Evolutionary conservation across 805 yeast genomes (phyloP).

Genomic region (Komagataella pastoris): DNA sequence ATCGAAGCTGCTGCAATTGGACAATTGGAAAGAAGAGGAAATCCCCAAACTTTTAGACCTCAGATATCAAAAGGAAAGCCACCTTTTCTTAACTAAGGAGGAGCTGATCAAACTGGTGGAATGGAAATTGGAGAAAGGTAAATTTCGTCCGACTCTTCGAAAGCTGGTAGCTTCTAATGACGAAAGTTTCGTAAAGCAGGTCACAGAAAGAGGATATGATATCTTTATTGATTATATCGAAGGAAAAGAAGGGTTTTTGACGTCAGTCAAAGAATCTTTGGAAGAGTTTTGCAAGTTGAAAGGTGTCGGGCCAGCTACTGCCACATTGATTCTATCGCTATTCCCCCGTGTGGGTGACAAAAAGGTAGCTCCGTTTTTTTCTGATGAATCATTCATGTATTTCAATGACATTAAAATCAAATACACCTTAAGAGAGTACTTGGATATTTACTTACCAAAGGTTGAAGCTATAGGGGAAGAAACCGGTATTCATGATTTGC

Average conservation of each 20-base stretch:
- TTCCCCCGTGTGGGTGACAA: conserved; percentile 5
- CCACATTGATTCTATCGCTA: conserved; percentile 27
- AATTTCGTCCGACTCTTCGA: conserved; percentile 29
- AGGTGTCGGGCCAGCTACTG: conserved; percentile 41
- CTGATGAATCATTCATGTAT: conserved; percentile 31
- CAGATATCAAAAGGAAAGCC: neutral
- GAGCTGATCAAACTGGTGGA: conserved; percentile 30
- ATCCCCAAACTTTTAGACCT: neutral
- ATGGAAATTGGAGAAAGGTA: conserved; percentile 33
- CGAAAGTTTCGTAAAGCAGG: conserved; percentile 13
- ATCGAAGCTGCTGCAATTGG: neutral
- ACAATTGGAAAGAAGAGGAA: neutral
- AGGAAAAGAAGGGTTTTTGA: conserved; percentile 7
- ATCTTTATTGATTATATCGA: conserved; percentile 3
- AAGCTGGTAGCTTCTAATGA: conserved; percentile 26
- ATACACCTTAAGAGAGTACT: conserved; percentile 27
- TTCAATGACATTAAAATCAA: conserved; percentile 23
- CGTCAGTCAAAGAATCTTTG: conserved; percentile 13
- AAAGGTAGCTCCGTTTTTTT: conserved; percentile 25
- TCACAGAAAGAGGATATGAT: conserved; percentile 18
- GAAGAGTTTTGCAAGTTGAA: conserved; percentile 20
- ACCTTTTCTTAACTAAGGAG: conserved; percentile 16
- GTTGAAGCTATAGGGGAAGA: neutral
- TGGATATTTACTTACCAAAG: conserved; percentile 18
- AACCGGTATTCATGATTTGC: conserved; percentile 1